Evolutionary conservation across 805 yeast species (phyloP).

Genomic region (Nakazawaea anatomiae): DNA sequence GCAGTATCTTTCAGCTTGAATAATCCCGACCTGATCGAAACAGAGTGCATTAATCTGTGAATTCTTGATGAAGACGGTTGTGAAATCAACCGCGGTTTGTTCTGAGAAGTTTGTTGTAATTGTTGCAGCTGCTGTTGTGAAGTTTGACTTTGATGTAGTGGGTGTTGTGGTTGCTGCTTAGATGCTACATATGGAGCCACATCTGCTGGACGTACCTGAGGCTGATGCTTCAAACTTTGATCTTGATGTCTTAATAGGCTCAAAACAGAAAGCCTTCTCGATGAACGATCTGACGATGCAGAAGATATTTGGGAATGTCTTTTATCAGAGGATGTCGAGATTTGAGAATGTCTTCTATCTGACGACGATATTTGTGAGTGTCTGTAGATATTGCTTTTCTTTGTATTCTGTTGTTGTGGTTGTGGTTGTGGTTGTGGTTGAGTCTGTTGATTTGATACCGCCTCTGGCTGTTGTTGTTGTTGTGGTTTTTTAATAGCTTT

Average conservation of each 20-base stretch:
- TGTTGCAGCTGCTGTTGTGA: neutral
- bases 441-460: no score
- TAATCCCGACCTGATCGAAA: constrained; percentile 22
- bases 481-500: neutral
- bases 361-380: neutral
- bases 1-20: constrained; percentile 9
- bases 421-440: neutral
- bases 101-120: neutral
- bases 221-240: neutral
- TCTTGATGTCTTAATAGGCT: neutral
- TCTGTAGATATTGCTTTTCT: neutral
- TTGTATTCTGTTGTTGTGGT: neutral
- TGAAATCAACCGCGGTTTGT: neutral
- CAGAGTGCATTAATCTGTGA: constrained; percentile 21
- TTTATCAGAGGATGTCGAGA: neutral
- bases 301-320: constrained; percentile 5
- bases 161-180: neutral
- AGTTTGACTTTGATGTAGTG: neutral
- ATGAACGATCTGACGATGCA: constrained; percentile 7
- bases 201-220: neutral
- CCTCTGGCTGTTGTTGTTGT: neutral
- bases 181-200: neutral
- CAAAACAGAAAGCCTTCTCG: constrained; percentile 4
- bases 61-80: constrained; percentile 5
- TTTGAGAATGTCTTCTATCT: neutral